A percentile compares a stretch with the other conserved stretches of the same genome.
Conservation (phyloP, 2,329 filamentous ascomycete species). For the Cytospora schulzeri region DNA sequence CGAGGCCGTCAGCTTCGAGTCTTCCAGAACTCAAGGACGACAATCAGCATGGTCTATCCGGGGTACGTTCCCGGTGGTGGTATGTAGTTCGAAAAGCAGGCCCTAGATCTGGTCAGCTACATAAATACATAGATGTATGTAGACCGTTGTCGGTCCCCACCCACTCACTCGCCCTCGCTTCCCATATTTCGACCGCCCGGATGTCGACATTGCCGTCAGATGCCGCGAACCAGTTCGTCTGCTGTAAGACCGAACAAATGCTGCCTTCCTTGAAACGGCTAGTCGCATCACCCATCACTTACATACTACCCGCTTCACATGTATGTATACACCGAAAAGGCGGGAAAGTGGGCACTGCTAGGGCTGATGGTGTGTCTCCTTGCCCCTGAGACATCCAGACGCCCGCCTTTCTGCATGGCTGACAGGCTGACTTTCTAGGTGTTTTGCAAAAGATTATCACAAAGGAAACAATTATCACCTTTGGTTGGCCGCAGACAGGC, state of each 20-base stretch:
- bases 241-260: neutral
- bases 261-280: neutral
- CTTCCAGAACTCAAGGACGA: neutral
- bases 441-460: neutral
- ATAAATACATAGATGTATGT: no score
- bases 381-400: conserved; percentile 11
- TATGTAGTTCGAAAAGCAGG: neutral
- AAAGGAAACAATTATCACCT: neutral
- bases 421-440: conserved; percentile 10
- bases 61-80: neutral
- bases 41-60: neutral
- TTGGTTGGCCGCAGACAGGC: neutral
- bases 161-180: no score
- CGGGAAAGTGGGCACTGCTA: no score
- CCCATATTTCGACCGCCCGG: neutral
- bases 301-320: neutral
- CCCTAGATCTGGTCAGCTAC: neutral
- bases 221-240: neutral
- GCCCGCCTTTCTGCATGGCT: conserved; percentile 22
- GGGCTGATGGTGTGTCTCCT: neutral
- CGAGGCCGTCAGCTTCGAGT: neutral
- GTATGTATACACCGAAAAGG: no score
- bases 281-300: neutral
- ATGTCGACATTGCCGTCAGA: neutral
- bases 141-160: no score